Percentiles rank a stretch among this genome's conserved stretches.
phyloP scores from a whole-genome alignment of 106 monocot species.

The Allium fistulosum region DNA sequence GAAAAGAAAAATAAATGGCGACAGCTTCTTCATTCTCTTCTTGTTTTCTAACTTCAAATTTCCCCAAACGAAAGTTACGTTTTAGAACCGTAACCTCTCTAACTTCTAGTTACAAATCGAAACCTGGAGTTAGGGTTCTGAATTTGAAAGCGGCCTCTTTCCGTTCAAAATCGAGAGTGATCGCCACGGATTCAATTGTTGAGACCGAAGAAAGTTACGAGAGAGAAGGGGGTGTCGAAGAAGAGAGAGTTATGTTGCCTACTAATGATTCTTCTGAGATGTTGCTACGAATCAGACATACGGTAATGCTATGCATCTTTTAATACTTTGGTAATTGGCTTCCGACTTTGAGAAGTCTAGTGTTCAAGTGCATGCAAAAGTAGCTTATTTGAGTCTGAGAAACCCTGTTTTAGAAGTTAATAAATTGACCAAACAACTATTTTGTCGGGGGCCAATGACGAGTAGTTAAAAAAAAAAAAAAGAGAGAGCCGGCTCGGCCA shows the following conservation, averaged over 20 bases:
- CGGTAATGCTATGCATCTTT: conserved; percentile 29
- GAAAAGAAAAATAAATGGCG: conserved; percentile 1
- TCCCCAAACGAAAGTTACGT: neutral
- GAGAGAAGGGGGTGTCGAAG: conserved; percentile 10
- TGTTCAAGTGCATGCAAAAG: too few relatives aligned
- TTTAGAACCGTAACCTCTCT: neutral
- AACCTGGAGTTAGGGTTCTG: conserved; percentile 14
- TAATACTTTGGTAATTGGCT: neutral
- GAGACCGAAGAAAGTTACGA: conserved; percentile 12
- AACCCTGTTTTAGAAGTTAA: too few relatives aligned
- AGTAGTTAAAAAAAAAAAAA: too few relatives aligned
- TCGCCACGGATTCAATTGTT: conserved; percentile 11
- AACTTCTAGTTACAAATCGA: conserved; percentile 1
- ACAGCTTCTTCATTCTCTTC: conserved; percentile 14
- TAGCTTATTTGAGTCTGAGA: too few relatives aligned
- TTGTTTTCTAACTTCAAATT: conserved; percentile 10
- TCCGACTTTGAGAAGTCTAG: neutral
- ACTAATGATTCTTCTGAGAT: conserved; percentile 87
- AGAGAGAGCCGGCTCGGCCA: too few relatives aligned
- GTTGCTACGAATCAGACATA: conserved; percentile 83
- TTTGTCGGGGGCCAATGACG: too few relatives aligned
- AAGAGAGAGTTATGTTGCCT: conserved; percentile 61
- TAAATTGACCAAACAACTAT: too few relatives aligned
- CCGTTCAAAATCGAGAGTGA: conserved; percentile 11
- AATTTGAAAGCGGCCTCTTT: conserved; percentile 2